phyloP scores from a whole-genome alignment of 345 rosid species.

The Eutrema heterophyllum region DNA sequence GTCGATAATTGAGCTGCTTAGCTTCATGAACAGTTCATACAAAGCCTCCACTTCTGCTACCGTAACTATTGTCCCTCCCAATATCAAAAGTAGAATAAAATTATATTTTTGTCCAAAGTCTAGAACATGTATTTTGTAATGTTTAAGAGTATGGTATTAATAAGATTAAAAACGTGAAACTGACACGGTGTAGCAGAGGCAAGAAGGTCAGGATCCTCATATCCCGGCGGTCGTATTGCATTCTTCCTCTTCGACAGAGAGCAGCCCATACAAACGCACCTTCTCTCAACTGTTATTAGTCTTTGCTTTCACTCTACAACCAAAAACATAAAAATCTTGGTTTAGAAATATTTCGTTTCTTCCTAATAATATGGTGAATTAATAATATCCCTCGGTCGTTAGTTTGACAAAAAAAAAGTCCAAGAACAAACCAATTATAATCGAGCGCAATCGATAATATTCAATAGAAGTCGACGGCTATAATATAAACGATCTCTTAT shows the following conservation, averaged over 20 bases:
- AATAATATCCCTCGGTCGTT: background rate
- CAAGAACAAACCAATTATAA: constrained; percentile 3
- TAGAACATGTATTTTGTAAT: background rate
- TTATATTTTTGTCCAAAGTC: background rate
- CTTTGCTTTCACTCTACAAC: constrained; percentile 13
- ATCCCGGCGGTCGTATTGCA: constrained; percentile 27
- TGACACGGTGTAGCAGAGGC: constrained; percentile 26
- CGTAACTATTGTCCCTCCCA: constrained; percentile 47
- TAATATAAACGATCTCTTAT: background rate
- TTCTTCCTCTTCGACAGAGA: constrained; percentile 21
- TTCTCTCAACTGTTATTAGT: background rate
- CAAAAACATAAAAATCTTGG: background rate
- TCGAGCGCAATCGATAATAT: background rate
- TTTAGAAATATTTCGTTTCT: background rate
- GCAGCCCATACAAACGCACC: constrained; percentile 23
- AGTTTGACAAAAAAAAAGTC: background rate
- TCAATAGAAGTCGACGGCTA: constrained; percentile 1
- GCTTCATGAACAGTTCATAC: constrained; percentile 70
- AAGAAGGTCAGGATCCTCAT: constrained; percentile 28
- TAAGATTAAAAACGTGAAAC: background rate
- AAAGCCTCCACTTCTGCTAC: constrained; percentile 77
- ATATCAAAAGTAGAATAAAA: background rate
- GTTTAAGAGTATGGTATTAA: background rate
- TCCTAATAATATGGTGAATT: background rate
- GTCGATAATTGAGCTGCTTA: constrained; percentile 76